Evolutionary conservation across 768 basidiomycete genomes (phyloP).

Genomic region (Xerocomellus amylosporus): DNA sequence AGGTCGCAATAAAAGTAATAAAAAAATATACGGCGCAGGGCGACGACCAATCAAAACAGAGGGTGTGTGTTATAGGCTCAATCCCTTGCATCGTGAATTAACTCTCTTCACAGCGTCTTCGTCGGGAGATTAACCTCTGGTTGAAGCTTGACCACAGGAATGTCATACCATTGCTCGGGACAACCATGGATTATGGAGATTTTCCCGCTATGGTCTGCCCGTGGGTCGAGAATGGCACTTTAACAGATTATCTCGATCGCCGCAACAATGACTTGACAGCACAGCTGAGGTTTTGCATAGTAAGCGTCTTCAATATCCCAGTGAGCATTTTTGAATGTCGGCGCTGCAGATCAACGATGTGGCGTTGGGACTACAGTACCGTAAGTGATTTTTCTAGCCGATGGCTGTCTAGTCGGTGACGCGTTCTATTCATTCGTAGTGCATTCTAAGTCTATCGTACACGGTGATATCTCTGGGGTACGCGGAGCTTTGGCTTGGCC

Average conservation of each 20-base stretch:
- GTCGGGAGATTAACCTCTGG: slow-evolving; percentile 33
- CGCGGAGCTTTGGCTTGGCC: neutral
- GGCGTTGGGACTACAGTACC: slow-evolving; percentile 27
- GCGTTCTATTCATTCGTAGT: slow-evolving; percentile 5
- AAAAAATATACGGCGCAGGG: slow-evolving; percentile 18
- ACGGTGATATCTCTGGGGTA: slow-evolving; percentile 32
- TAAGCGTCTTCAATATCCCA: neutral
- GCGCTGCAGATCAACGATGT: slow-evolving; percentile 23
- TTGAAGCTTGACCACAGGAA: slow-evolving; percentile 29
- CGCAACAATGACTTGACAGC: slow-evolving; percentile 9
- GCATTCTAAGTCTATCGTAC: slow-evolving; percentile 20
- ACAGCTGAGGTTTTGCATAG: slow-evolving; percentile 14
- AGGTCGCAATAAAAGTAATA: slow-evolving; percentile 29
- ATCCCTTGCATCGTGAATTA: neutral
- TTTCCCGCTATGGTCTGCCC: slow-evolving; percentile 35
- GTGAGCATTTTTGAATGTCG: neutral
- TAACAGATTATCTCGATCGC: slow-evolving; percentile 23
- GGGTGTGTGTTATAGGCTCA: neutral
- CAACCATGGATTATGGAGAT: slow-evolving; percentile 26
- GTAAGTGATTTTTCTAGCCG: slow-evolving; percentile 5
- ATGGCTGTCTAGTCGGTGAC: neutral
- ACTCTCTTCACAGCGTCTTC: slow-evolving; percentile 16
- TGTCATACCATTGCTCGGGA: slow-evolving; percentile 31
- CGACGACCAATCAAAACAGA: slow-evolving; percentile 12
- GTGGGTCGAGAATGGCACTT: slow-evolving; percentile 31